phyloP scores from a whole-genome alignment of 768 basidiomycete genomes.

The Pulveroboletus sp. region DNA sequence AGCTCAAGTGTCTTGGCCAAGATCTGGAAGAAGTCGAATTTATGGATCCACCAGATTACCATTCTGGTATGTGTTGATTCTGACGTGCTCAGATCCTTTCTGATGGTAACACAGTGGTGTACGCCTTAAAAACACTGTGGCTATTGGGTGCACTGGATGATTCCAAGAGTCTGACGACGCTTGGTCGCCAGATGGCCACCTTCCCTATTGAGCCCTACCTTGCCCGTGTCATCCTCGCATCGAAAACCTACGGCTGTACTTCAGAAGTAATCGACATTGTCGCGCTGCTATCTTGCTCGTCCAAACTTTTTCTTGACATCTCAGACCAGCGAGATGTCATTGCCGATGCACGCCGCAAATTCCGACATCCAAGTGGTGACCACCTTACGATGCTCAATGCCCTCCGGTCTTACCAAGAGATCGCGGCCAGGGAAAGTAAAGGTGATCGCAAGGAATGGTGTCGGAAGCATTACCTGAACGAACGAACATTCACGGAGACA shows the following conservation, averaged over 20 bases:
- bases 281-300: slow-evolving; percentile 75
- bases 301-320: slow-evolving; percentile 76
- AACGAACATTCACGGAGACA: slow-evolving; percentile 75
- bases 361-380: slow-evolving; percentile 82
- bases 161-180: slow-evolving; percentile 56
- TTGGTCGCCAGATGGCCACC: slow-evolving; percentile 81
- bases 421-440: slow-evolving; percentile 46
- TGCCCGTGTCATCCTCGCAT: slow-evolving; percentile 75
- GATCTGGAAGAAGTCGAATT: slow-evolving; percentile 78
- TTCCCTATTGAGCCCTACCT: slow-evolving; percentile 89
- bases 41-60: slow-evolving; percentile 80
- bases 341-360: slow-evolving; percentile 66
- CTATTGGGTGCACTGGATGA: slow-evolving; percentile 75
- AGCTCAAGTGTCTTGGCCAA: slow-evolving; percentile 80
- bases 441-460: slow-evolving; percentile 70
- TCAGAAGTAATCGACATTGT: slow-evolving; percentile 80
- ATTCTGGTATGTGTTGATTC: slow-evolving; percentile 54
- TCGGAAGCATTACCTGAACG: slow-evolving; percentile 74
- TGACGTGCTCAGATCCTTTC: not conserved
- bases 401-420: slow-evolving; percentile 74
- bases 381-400: slow-evolving; percentile 87
- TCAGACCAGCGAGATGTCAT: slow-evolving; percentile 71
- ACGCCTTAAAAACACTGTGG: slow-evolving; percentile 68
- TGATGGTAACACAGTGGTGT: slow-evolving; percentile 39
- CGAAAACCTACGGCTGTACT: slow-evolving; percentile 67